These are phyloP conservation scores for Pseudomassariella vexata DNA, from an alignment of 2,329 filamentous ascomycete species.

Conservation along the genomic window DNA sequence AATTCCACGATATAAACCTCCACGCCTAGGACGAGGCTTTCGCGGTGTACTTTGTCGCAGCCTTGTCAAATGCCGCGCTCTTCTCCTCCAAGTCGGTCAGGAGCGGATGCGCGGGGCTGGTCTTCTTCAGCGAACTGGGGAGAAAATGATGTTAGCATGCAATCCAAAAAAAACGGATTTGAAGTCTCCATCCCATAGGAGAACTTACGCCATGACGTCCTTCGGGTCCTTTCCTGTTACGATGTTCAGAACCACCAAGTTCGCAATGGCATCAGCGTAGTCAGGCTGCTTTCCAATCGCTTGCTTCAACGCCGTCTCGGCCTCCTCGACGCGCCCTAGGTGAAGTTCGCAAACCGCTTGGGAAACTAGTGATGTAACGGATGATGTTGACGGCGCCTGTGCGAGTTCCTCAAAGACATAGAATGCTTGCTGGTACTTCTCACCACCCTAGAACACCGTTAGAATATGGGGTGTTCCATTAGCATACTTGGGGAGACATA, in stretches of 20 bases:
- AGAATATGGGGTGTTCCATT: slow-evolving; percentile 13
- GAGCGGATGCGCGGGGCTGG: slow-evolving; percentile 63
- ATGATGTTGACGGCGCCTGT: slow-evolving; percentile 75
- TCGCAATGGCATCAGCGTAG: slow-evolving; percentile 72
- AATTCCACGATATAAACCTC: no score
- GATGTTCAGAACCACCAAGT: slow-evolving; percentile 72
- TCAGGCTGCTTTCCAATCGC: slow-evolving; percentile 69
- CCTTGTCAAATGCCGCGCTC: slow-evolving; percentile 80
- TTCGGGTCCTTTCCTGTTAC: slow-evolving; percentile 66
- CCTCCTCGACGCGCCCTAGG: slow-evolving; percentile 81
- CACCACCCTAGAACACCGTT: slow-evolving; percentile 62
- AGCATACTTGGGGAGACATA: slow-evolving; percentile 35
- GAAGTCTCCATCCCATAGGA: no score
- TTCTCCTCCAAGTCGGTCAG: slow-evolving; percentile 76
- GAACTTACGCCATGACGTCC: slow-evolving; percentile 57
- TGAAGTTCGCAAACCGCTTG: slow-evolving; percentile 92
- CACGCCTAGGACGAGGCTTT: slow-evolving; percentile 61
- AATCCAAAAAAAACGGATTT: slow-evolving; percentile 1
- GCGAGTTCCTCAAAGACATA: slow-evolving; percentile 98
- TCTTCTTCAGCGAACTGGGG: slow-evolving; percentile 47
- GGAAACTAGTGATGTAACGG: slow-evolving; percentile 69
- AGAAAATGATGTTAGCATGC: slow-evolving; percentile 4
- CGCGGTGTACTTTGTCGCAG: slow-evolving; percentile 78
- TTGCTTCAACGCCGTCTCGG: slow-evolving; percentile 77
- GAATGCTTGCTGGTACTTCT: slow-evolving; percentile 93